phyloP scores from a whole-genome alignment of 805 yeast genomes.

The Kregervanrija fluxuum region DNA sequence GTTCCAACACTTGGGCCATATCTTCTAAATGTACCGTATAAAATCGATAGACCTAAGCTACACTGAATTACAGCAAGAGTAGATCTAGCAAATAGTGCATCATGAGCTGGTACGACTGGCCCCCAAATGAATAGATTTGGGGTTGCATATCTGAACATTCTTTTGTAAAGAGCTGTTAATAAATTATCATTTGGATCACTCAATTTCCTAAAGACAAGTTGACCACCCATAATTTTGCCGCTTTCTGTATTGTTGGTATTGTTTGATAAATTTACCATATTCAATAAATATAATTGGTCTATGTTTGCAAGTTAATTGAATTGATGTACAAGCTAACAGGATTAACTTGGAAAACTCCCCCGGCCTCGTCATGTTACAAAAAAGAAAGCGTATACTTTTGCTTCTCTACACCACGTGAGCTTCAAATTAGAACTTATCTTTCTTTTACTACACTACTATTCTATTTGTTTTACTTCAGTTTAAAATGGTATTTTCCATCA shows the following conservation, averaged over 20 bases:
- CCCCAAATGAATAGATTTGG: constrained; percentile 26
- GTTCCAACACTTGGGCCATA: constrained; percentile 1
- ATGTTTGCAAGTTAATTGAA: background rate
- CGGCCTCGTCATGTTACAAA: no score
- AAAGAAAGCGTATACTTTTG: no score
- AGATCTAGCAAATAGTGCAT: constrained; percentile 21
- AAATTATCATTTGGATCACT: constrained; percentile 20
- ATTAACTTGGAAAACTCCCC: background rate
- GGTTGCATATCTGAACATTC: constrained; percentile 21
- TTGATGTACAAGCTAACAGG: background rate
- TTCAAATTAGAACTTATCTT: no score
- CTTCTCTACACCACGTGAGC: no score
- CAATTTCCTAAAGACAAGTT: constrained; percentile 15
- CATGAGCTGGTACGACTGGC: constrained; percentile 30
- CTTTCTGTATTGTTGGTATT: background rate
- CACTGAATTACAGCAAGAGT: constrained; percentile 22
- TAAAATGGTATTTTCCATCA: no score
- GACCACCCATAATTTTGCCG: background rate
- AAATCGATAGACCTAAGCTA: constrained; percentile 15
- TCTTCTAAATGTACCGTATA: constrained; percentile 9
- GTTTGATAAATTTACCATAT: no score
- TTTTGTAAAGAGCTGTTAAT: constrained; percentile 14
- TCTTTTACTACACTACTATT: no score
- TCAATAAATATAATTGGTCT: no score
- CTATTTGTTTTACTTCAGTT: no score